Evolutionary conservation across 768 basidiomycete species (phyloP), one percentile per base, ranked within the genome.

Genomic region (Suillus brevipes): DNA sequence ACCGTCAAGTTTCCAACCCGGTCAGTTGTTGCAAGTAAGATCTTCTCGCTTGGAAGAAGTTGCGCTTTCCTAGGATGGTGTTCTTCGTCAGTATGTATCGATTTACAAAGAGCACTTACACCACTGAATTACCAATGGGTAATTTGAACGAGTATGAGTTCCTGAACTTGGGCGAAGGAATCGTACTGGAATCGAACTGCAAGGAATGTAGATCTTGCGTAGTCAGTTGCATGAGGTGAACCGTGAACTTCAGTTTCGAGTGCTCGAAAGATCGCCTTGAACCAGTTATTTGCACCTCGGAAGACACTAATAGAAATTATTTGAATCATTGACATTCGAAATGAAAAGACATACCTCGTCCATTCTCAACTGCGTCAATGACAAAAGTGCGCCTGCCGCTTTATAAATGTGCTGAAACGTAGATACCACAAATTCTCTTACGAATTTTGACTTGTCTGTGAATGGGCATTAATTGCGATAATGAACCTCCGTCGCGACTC

Each of bases 11-110:
- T 72, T 8, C 78, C 78, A 0, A 58, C 25, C 7, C 70, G 65
- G 66, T 82, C 78, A 6, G 79, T 74, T 8, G 82, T 63, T 3
- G 86, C 72, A 8, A 86, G 68, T 10, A 87, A 71, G 6, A 83
- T 73, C 43, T 71, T 80, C 16, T 77, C 76, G n/a, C 75, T 72
- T 16, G 77, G 75, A n/a, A 85, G 75, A 2, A 85, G 69, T 64
- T 85, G 84, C 0, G 70, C 60, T 38, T 78, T 68, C 3, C 80
- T 81, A 25, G 6, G n/a, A 6, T 1, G 7, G 45, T 4, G 55
- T 34, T 2, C 34, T 23, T 13, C 34, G n/a, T 56, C 16, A 56
- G 34, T 36, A 36, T 36, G 55, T 8, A 12, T 13, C 34, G 4
- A 37, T 23, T 14, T 23, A 36, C 34, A 7, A 36, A 23, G n/a